Evolutionary conservation across 495 filamentous ascomycete species (phyloP).

Genomic region (Cercophora newfieldiana): DNA sequence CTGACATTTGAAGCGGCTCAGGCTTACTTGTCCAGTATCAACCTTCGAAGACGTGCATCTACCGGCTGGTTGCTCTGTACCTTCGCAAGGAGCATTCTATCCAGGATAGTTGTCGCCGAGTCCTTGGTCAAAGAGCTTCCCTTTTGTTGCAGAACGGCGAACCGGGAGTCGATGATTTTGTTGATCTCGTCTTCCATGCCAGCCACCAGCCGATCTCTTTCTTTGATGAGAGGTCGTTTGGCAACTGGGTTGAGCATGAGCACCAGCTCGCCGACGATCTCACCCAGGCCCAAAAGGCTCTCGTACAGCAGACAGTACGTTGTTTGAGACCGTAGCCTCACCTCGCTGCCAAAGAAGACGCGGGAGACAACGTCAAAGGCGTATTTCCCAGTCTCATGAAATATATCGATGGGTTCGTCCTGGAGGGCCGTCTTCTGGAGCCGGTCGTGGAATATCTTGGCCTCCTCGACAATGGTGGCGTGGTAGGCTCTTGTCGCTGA

Average conservation of each 20-base stretch:
- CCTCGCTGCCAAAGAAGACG: slow-evolving; percentile 17
- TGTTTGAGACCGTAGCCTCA: slow-evolving; percentile 1
- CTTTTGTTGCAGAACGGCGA: background rate
- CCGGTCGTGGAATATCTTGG: slow-evolving; percentile 17
- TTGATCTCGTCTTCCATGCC: background rate
- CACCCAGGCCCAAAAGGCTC: background rate
- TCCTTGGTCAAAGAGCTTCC: slow-evolving; percentile 13
- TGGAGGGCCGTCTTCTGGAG: slow-evolving; percentile 8
- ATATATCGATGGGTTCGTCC: slow-evolving; percentile 14
- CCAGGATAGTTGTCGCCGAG: slow-evolving; percentile 17
- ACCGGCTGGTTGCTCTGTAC: slow-evolving; percentile 8
- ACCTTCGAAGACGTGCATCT: slow-evolving; percentile 8
- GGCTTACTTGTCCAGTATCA: slow-evolving; percentile 17
- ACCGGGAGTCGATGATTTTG: background rate
- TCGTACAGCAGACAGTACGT: slow-evolving; percentile 13
- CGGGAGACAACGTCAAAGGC: slow-evolving; percentile 23
- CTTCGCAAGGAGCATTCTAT: slow-evolving; percentile 25
- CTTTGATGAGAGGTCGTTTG: background rate
- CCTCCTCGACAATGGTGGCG: slow-evolving; percentile 22
- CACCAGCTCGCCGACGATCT: background rate
- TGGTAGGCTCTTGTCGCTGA: slow-evolving; percentile 16
- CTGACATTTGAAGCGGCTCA: background rate
- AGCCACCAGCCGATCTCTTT: background rate
- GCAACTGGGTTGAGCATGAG: background rate
- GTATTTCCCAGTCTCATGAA: slow-evolving; percentile 2